These are phyloP conservation scores for Saccharomycopsis sp. DNA, from an alignment of 805 yeast species.

Conservation along the genomic window DNA sequence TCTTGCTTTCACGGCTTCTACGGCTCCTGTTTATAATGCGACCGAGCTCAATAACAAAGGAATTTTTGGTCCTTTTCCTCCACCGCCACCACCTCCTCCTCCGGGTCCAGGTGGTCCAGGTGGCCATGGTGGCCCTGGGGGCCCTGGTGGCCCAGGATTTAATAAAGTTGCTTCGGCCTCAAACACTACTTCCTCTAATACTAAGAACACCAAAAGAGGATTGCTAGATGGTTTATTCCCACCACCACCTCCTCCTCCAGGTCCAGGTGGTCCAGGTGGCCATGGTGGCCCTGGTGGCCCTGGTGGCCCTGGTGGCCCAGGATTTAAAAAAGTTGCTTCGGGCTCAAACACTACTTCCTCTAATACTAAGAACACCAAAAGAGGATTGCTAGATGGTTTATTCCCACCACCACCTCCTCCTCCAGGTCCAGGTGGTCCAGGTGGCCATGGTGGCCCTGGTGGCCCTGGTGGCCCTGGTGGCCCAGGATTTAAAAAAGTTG, in stretches of 20 bases:
- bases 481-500: not conserved
- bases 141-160: not conserved
- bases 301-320: not conserved
- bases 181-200: conserved; percentile 1
- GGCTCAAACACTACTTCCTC: conserved; percentile 1
- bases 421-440: not conserved
- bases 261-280: not conserved
- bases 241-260: not conserved
- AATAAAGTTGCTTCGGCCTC: not conserved
- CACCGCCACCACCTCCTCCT: not conserved
- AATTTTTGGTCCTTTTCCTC: not conserved
- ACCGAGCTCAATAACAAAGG: conserved; percentile 3
- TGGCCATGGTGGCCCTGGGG: too few relatives aligned
- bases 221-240: not conserved
- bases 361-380: not conserved
- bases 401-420: not conserved
- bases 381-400: not conserved
- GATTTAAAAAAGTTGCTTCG: not conserved
- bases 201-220: conserved; percentile 2
- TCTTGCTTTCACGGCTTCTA: not conserved
- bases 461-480: not conserved
- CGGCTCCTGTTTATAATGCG: conserved; percentile 4
- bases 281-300: too few relatives aligned
- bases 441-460: not conserved
- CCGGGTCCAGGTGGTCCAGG: not conserved